Percentiles rank a stretch among this genome's conserved stretches.
Conservation (phyloP, 2,329 filamentous ascomycete genomes). For the Colletotrichum magnum region DNA sequence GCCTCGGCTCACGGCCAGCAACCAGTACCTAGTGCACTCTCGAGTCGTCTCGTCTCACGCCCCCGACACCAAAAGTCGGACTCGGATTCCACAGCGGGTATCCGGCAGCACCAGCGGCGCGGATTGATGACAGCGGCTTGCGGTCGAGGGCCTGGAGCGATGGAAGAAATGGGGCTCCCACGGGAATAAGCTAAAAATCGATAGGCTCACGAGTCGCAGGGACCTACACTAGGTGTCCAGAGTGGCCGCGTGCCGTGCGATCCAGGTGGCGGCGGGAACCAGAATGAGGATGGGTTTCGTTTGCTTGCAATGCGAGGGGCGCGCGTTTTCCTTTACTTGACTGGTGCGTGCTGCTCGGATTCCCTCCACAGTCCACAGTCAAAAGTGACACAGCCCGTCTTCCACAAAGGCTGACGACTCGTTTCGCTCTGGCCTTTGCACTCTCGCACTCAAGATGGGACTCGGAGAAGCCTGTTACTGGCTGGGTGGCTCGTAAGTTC, state of each 20-base stretch:
- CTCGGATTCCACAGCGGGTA: constrained; percentile 12
- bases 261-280: constrained; percentile 28
- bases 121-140: neutral
- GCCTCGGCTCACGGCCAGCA: constrained; percentile 1
- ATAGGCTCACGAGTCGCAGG: constrained; percentile 17
- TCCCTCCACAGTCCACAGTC: constrained; percentile 19
- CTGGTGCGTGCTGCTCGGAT: constrained; percentile 14
- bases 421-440: constrained; percentile 5
- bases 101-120: constrained; percentile 24
- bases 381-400: neutral
- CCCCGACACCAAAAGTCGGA: neutral
- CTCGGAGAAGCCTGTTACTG: neutral
- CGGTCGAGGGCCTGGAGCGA: neutral
- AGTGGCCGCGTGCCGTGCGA: constrained; percentile 25
- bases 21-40: too few species aligned
- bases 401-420: constrained; percentile 11
- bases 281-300: constrained; percentile 1
- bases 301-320: neutral
- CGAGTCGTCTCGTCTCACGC: neutral
- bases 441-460: neutral
- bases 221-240: constrained; percentile 22
- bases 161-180: constrained; percentile 9
- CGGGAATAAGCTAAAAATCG: constrained; percentile 31
- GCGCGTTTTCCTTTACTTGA: neutral
- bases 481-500: neutral